A percentile compares a stretch with the other conserved stretches of the same genome.
These are phyloP conservation scores for Arachis hypogaea DNA, from an alignment of 306 rosid species.

Conservation along the genomic window DNA sequence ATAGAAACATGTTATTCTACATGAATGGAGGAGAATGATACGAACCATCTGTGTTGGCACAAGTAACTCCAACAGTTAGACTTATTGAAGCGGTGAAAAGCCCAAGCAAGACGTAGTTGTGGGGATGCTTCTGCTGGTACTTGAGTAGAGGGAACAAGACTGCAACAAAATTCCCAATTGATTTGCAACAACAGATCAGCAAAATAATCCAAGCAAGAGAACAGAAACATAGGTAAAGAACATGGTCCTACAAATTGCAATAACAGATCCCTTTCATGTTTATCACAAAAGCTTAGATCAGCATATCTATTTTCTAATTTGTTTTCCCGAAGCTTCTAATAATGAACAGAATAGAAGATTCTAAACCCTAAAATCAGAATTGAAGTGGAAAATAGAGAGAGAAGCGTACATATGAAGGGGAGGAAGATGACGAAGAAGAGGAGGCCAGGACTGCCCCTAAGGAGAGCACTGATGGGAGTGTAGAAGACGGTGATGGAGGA, in stretches of 20 bases:
- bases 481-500: constrained; percentile 64
- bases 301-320: no score
- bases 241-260: not conserved
- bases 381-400: constrained; percentile 9
- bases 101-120: constrained; percentile 82
- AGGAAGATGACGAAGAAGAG: constrained; percentile 63
- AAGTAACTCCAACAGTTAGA: constrained; percentile 78
- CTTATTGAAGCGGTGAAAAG: constrained; percentile 78
- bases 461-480: constrained; percentile 67
- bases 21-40: not conserved
- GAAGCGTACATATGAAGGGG: constrained; percentile 62
- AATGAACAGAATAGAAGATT: not conserved
- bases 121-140: constrained; percentile 88
- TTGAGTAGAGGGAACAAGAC: constrained; percentile 82
- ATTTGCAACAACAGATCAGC: not conserved
- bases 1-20: not conserved
- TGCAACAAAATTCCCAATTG: constrained; percentile 39
- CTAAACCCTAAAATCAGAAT: constrained; percentile 36
- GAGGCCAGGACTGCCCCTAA: constrained; percentile 58
- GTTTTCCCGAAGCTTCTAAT: not conserved
- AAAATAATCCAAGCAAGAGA: constrained; percentile 8
- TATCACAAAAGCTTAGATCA: no score
- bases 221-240: not conserved
- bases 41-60: constrained; percentile 84
- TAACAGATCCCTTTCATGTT: not conserved